Evolutionary conservation across 2,329 filamentous ascomycete species (phyloP), one percentile per base, ranked within the genome.

Genomic region (Penicillium vulpinum): DNA sequence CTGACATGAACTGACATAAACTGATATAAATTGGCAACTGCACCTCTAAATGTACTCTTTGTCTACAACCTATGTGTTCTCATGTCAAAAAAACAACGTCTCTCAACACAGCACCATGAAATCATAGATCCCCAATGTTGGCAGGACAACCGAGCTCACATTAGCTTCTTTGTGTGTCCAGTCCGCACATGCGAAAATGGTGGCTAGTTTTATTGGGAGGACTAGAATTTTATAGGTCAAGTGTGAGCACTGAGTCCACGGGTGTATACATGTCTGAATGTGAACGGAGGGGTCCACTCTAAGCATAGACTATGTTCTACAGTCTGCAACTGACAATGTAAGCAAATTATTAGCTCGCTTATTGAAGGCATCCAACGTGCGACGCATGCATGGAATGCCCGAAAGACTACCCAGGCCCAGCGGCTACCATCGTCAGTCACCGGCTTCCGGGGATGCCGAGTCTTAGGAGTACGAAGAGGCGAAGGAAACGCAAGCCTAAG

Each of bases 371-470:
- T 4, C 16, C 8, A 10, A 11, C 33, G 35, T 3, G 44, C 4
- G 13, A 49, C 47, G n/a, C 24, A 13, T 40, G 47, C 26, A 38
- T 40, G 13, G 15, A 28, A 9, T 24, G 21, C n/a, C 33, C 26
- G 18, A 18, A 11, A n/a, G 29, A 18, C 29, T 47, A 22, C 40
- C 15, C 6, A 15, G n/a, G 9, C 13, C 28, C 38, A 11, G n/a
- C 45, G 46, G 52, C 8, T 55, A 55, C 7, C 21, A 29, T 55
- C 52, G 38, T 55, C 45, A 50, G 38, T 38, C 21, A 18, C n/a
- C 48, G 54, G 48, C 48, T 36, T 41, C 35, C 22, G 21, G 21
- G 33, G 21, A 11, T 26, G 18, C 29, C 3, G 29, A 31, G 21
- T n/a, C 21, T 44, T 15, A 18, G 5, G 26, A 24, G 18, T 26